phyloP scores from a whole-genome alignment of 2,329 filamentous ascomycete genomes.

The Paramyrothecium roridum region DNA sequence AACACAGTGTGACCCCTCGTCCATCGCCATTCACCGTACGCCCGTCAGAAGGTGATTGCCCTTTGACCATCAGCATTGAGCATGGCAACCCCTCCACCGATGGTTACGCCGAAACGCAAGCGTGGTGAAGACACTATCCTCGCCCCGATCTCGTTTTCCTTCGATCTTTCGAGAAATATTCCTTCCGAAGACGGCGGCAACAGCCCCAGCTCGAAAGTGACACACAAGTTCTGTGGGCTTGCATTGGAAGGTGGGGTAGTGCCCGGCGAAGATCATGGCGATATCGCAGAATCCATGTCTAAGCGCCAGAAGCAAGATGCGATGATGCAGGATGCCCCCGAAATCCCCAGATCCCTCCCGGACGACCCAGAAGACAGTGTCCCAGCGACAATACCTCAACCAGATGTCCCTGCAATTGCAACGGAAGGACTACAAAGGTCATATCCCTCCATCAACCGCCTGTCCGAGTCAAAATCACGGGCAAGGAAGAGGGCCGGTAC shows the following conservation, averaged over 20 bases:
- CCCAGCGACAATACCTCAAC: constrained; percentile 2
- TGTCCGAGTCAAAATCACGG: constrained; percentile 35
- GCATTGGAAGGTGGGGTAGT: constrained; percentile 45
- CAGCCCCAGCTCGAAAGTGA: constrained; percentile 52
- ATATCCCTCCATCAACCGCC: constrained; percentile 35
- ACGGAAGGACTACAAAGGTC: constrained; percentile 22
- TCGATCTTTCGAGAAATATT: constrained; percentile 31
- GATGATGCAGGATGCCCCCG: constrained; percentile 22
- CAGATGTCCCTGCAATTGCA: constrained; percentile 10
- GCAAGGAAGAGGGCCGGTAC: constrained; percentile 31
- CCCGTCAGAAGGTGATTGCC: not conserved
- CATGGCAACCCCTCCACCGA: constrained; percentile 13
- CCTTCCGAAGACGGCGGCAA: constrained; percentile 42
- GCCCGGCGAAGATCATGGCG: constrained; percentile 27
- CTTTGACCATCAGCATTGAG: not conserved
- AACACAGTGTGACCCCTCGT: not conserved
- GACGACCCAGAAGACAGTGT: not conserved
- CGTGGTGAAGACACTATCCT: constrained; percentile 31
- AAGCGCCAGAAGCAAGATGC: constrained; percentile 35
- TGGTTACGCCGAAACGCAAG: constrained; percentile 44
- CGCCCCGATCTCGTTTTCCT: constrained; percentile 42
- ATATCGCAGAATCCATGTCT: constrained; percentile 25
- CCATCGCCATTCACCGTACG: not conserved
- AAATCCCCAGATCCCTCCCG: not conserved
- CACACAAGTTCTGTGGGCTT: constrained; percentile 49